These are phyloP conservation scores for Haplosporangium sp. DNA, from an alignment of 371 early-diverging fungal species.

Conservation along the genomic window DNA sequence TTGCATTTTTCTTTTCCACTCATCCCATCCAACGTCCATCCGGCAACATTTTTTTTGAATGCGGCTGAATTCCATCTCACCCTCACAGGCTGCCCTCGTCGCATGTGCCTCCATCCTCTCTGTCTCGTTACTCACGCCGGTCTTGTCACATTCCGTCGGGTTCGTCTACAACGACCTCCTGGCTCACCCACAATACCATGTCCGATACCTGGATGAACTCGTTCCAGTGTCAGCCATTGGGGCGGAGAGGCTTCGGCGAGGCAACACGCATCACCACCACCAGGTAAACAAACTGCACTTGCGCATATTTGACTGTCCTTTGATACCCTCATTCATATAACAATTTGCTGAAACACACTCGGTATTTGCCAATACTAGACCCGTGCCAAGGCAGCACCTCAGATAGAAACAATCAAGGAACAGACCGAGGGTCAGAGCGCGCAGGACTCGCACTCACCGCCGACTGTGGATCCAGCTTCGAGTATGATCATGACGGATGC, in stretches of 20 bases:
- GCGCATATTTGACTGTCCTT: background rate
- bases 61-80: slow-evolving; percentile 22
- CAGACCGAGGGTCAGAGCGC: slow-evolving; percentile 1
- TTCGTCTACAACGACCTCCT: slow-evolving; percentile 67
- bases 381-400: slow-evolving; percentile 5
- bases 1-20: background rate
- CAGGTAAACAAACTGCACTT: slow-evolving; percentile 2
- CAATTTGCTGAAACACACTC: background rate
- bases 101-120: slow-evolving; percentile 15
- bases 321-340: background rate
- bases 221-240: slow-evolving; percentile 56
- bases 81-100: slow-evolving; percentile 18
- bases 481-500: slow-evolving; percentile 60
- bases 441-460: too few relatives aligned
- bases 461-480: slow-evolving; percentile 4
- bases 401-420: slow-evolving; percentile 17
- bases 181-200: slow-evolving; percentile 64
- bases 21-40: background rate
- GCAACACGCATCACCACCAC: slow-evolving; percentile 26
- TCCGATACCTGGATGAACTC: slow-evolving; percentile 57
- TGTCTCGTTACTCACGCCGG: slow-evolving; percentile 7
- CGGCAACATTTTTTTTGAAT: background rate
- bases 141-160: slow-evolving; percentile 18
- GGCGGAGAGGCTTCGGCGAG: slow-evolving; percentile 10
- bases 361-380: background rate